Base-by-base conservation (phyloP, 2,329 filamentous ascomycete genomes). In the Alternaria alternata region DNA sequence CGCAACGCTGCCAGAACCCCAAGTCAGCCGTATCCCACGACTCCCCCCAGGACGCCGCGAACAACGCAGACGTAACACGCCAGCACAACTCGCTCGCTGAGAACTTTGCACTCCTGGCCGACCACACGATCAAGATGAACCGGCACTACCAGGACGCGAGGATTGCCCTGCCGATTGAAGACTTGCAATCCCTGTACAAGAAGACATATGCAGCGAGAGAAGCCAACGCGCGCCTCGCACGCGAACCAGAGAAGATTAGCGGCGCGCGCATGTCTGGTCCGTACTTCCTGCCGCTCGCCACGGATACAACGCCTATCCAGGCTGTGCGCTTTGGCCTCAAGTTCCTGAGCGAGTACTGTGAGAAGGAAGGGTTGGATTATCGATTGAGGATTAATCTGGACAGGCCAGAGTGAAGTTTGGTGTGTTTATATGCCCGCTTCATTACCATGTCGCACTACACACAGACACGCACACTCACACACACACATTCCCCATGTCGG, bases 291-390 rank as follows among this genome's bases (percentile, higher is more conserved):
- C 81, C 81, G 0, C 62, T 83, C 0, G 71, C 71, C 1, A 65
- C 69, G 11, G 77, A 80, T 28, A 81, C 80, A 1, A 77, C 75
- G 5, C 79, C 82, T 0, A 67, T 82, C n/a, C 75, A 80, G 51
- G 81, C 81, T 1, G 81, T 82, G 2, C 68, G 81, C 0, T 81
- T 82, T 38, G 82, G 80, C 0, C 63, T 80, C 20, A 69, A 71
- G 48, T 78, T 83, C 51, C 62, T 83, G 18, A 62, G 64, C 22
- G 82, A 84, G 67, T 83, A 81, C 74, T 76, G 80, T 55, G 74
- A 75, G 49, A 76, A 68, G 32, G 74, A 77, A 53, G 55, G 62
- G 26, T 24, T 77, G 7, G 61, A 71, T 8, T 73, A 77, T 52
- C 57, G 24, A 4, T 30, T 76, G 14, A 62, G 69, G 7, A 64